Percentiles rank a stretch among this genome's conserved stretches.
Conservation (phyloP, 1,284 basidiomycete genomes). For the Puccinia hordei region DNA sequence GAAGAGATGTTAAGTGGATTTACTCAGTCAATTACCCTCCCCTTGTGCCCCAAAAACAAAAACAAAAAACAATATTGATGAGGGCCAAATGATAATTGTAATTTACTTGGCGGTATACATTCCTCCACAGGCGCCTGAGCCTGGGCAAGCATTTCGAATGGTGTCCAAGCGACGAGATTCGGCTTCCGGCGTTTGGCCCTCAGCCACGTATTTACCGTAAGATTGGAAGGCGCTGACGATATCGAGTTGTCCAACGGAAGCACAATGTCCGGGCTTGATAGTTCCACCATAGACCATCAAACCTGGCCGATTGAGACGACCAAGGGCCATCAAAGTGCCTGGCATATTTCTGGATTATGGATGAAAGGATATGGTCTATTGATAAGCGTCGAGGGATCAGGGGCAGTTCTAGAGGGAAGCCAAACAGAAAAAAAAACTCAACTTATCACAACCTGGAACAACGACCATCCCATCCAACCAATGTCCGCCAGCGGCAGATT, state of each 20-base stretch:
- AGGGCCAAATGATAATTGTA: conserved; percentile 1
- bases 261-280: conserved; percentile 85
- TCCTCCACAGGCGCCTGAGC: conserved; percentile 92
- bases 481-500: conserved; percentile 83
- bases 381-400: background rate
- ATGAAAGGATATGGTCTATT: background rate
- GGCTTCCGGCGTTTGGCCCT: conserved; percentile 78
- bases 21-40: conserved; percentile 59
- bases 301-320: conserved; percentile 87
- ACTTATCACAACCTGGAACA: conserved; percentile 91
- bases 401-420: background rate
- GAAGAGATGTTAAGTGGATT: conserved; percentile 63
- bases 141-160: conserved; percentile 87
- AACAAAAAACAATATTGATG: no score
- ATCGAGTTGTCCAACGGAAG: conserved; percentile 72
- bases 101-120: conserved; percentile 70
- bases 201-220: conserved; percentile 87
- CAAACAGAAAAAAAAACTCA: conserved; percentile 3
- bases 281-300: conserved; percentile 96
- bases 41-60: no score
- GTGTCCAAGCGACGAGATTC: conserved; percentile 70
- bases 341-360: conserved; percentile 74
- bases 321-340: conserved; percentile 87
- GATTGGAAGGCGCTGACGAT: conserved; percentile 93
- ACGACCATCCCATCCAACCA: conserved; percentile 98